phyloP scores from a whole-genome alignment of 2,329 filamentous ascomycete species.

The Dactylellina parvicollis region DNA sequence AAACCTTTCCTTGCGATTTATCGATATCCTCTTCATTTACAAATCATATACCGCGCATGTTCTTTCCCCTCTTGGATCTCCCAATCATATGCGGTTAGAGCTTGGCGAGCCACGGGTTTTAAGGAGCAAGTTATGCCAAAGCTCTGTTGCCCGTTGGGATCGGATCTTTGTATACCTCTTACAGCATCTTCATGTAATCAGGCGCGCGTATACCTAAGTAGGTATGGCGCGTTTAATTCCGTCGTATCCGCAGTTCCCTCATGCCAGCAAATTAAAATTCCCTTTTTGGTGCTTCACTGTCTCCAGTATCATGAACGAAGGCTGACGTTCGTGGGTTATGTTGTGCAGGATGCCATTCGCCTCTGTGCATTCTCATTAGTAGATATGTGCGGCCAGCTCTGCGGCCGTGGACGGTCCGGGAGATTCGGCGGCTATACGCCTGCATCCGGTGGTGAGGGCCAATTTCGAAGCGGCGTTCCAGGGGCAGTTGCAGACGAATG shows the following conservation, averaged over 20 bases:
- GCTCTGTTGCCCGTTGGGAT: background rate
- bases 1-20: background rate
- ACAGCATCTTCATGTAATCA: slow-evolving; percentile 22
- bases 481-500: slow-evolving; percentile 25
- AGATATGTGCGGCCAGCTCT: slow-evolving; percentile 18
- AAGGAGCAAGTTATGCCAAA: background rate
- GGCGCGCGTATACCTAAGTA: slow-evolving; percentile 11
- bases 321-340: slow-evolving; percentile 36
- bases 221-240: slow-evolving; percentile 8
- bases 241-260: slow-evolving; percentile 3
- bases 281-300: background rate
- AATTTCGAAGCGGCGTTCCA: slow-evolving; percentile 13
- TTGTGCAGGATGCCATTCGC: slow-evolving; percentile 35
- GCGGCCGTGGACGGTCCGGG: slow-evolving; percentile 17
- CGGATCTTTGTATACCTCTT: background rate
- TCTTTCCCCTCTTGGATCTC: background rate
- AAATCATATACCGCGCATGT: background rate
- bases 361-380: slow-evolving; percentile 26
- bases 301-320: slow-evolving; percentile 2
- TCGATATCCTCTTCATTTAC: background rate
- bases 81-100: background rate
- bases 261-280: slow-evolving; percentile 11
- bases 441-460: slow-evolving; percentile 12
- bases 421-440: slow-evolving; percentile 23
- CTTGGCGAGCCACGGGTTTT: slow-evolving; percentile 4